Conservation (phyloP, 1,284 basidiomycete genomes). For the Leccinum fallax region DNA sequence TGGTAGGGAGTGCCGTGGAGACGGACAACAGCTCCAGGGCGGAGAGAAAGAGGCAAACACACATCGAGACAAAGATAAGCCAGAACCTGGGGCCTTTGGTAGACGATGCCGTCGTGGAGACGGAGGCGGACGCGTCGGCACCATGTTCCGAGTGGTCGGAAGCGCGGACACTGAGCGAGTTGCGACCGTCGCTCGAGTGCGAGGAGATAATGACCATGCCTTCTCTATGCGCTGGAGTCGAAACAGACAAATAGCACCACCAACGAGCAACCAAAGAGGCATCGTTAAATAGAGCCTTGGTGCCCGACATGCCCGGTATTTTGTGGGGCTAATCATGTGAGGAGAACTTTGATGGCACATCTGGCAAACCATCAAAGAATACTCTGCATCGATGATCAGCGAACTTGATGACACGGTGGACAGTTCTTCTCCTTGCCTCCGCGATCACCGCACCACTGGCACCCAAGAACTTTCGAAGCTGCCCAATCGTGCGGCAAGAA, state of each 20-base stretch:
- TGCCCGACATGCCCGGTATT: background rate
- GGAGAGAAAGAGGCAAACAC: conserved; percentile 16
- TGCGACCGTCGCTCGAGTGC: conserved; percentile 3
- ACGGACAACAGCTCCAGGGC: conserved; percentile 12
- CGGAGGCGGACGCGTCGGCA: background rate
- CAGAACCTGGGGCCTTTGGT: background rate
- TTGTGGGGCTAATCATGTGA: too few species aligned
- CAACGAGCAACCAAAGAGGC: background rate
- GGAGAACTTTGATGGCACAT: background rate
- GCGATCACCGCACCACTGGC: conserved; percentile 6
- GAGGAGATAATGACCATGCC: conserved; percentile 7
- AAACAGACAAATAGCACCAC: background rate
- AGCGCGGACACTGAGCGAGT: conserved; percentile 1
- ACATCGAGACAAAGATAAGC: conserved; percentile 2
- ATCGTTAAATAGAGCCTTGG: background rate
- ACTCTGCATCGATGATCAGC: conserved; percentile 5
- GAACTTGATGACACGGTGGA: background rate
- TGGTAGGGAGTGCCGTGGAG: conserved; percentile 40
- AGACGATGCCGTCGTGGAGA: background rate
- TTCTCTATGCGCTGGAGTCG: background rate
- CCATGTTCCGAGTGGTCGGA: background rate
- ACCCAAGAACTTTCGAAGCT: background rate
- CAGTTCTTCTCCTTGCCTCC: conserved; percentile 3
- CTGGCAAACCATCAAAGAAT: background rate
- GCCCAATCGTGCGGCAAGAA: background rate